phyloP scores from a whole-genome alignment of 805 yeast genomes.

The Cyberlindnera samutprakarnensis region DNA sequence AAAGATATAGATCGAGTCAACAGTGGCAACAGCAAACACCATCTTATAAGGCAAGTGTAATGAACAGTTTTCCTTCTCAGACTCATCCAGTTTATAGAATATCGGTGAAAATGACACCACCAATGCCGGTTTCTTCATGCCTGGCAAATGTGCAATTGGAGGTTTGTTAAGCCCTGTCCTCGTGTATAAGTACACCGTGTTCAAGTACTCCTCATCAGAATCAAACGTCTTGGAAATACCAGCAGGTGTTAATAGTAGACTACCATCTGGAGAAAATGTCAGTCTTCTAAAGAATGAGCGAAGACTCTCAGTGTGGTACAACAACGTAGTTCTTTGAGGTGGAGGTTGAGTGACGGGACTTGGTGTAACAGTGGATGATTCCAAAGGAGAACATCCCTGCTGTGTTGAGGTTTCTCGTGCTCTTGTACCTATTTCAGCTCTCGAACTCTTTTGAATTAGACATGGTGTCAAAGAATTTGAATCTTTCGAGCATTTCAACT shows the following conservation, averaged over 20 bases:
- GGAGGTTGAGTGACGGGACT: no score
- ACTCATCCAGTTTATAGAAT: slow-evolving; percentile 35
- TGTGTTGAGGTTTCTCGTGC: neutral
- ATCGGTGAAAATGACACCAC: slow-evolving; percentile 75
- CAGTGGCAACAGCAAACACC: slow-evolving; percentile 90
- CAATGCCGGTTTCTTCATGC: slow-evolving; percentile 75
- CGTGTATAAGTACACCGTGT: slow-evolving; percentile 76
- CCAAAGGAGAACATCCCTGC: neutral
- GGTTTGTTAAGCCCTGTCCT: slow-evolving; percentile 57
- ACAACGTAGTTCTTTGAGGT: slow-evolving; percentile 31
- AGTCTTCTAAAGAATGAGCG: slow-evolving; percentile 87
- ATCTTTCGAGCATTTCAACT: slow-evolving; percentile 23
- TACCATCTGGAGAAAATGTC: slow-evolving; percentile 87
- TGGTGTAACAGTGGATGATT: neutral
- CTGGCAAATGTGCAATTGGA: slow-evolving; percentile 77
- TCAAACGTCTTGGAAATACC: slow-evolving; percentile 43
- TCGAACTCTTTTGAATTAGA: slow-evolving; percentile 40
- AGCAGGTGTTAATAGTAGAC: slow-evolving; percentile 67
- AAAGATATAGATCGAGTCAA: slow-evolving; percentile 73
- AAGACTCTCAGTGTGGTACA: slow-evolving; percentile 81
- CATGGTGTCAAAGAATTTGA: slow-evolving; percentile 28
- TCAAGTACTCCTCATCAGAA: slow-evolving; percentile 24
- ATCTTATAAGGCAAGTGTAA: slow-evolving; percentile 68
- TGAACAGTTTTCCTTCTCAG: slow-evolving; percentile 18
- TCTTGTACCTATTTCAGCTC: slow-evolving; percentile 48